Conservation (phyloP, 352 stramenopile genomes). For the Pythium dissotocum region DNA sequence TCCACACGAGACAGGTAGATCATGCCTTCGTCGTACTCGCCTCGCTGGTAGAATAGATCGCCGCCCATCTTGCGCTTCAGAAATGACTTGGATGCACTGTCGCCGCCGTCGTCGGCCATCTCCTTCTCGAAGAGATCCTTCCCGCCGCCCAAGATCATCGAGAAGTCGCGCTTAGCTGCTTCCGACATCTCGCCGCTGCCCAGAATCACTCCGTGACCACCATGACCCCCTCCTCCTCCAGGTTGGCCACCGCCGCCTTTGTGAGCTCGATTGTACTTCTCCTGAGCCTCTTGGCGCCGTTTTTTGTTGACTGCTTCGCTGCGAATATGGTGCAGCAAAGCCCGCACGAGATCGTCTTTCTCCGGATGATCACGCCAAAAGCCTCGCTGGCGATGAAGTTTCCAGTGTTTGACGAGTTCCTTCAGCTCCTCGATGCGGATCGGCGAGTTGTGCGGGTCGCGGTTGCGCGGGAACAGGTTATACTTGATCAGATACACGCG, state of each 20-base stretch:
- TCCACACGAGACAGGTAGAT: slow-evolving; percentile 87
- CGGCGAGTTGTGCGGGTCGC: slow-evolving; percentile 82
- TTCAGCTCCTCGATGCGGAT: slow-evolving; percentile 90
- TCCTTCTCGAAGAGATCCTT: slow-evolving; percentile 17
- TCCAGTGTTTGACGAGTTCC: slow-evolving; percentile 91
- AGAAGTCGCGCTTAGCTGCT: slow-evolving; percentile 53
- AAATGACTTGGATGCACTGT: slow-evolving; percentile 19
- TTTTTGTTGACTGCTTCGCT: slow-evolving; percentile 82
- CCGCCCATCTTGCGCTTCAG: slow-evolving; percentile 43
- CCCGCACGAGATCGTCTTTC: slow-evolving; percentile 89
- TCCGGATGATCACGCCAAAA: slow-evolving; percentile 91
- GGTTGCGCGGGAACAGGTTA: slow-evolving; percentile 83
- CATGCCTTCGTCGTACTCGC: slow-evolving; percentile 81
- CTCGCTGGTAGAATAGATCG: slow-evolving; percentile 85
- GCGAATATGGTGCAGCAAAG: slow-evolving; percentile 83
- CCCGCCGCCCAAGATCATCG: slow-evolving; percentile 49
- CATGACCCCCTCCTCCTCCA: slow-evolving; percentile 7
- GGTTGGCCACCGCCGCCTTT: slow-evolving; percentile 20
- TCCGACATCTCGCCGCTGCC: slow-evolving; percentile 32
- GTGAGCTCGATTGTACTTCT: slow-evolving; percentile 53
- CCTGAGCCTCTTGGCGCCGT: slow-evolving; percentile 73
- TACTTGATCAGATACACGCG: slow-evolving; percentile 87
- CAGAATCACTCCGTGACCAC: slow-evolving; percentile 3
- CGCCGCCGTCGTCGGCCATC: background rate
- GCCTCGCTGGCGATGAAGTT: slow-evolving; percentile 85